A percentile compares a stretch with the other conserved stretches of the same genome.
phyloP scores from a whole-genome alignment of 176 grass and related monocot genomes.

The Musa beccarii region DNA sequence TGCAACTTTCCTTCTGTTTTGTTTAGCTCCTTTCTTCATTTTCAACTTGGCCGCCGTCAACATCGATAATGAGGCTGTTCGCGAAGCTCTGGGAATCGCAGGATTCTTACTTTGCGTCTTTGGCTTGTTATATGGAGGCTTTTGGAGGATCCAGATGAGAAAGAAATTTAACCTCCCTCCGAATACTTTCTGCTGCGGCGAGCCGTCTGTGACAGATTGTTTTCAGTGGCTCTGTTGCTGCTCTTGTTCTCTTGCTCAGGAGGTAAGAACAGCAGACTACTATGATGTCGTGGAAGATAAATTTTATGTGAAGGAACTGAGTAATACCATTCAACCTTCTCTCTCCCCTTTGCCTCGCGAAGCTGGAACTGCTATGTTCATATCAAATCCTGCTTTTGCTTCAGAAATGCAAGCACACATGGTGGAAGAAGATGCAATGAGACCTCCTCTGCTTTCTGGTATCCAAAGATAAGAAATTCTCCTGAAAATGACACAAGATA shows the following conservation, averaged over 20 bases:
- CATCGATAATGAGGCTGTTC: not conserved
- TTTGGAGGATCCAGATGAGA: constrained; percentile 23
- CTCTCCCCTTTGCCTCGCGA: constrained; percentile 5
- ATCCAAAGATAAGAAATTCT: not conserved
- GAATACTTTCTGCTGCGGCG: not conserved
- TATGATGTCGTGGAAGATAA: constrained; percentile 1
- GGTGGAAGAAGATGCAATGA: not conserved
- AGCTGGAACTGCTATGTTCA: not conserved
- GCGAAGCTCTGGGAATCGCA: not conserved
- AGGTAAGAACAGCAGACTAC: constrained; percentile 13
- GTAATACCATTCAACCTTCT: not conserved
- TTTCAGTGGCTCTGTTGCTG: constrained; percentile 15
- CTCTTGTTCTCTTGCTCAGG: constrained; percentile 16
- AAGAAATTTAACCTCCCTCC: constrained; percentile 13
- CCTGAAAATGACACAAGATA: not conserved
- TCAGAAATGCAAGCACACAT: too few species aligned
- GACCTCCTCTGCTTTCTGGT: not conserved
- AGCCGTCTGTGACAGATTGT: not conserved
- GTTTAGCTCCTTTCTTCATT: constrained; percentile 6
- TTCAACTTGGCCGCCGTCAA: constrained; percentile 13
- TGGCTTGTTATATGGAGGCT: constrained; percentile 14
- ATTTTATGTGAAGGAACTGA: not conserved
- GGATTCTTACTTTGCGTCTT: constrained; percentile 6
- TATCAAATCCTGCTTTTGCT: not conserved
- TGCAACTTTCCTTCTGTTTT: constrained; percentile 7